Conservation (phyloP, 163 green algal species). For the Chlamydomonas reinhardtii region DNA sequence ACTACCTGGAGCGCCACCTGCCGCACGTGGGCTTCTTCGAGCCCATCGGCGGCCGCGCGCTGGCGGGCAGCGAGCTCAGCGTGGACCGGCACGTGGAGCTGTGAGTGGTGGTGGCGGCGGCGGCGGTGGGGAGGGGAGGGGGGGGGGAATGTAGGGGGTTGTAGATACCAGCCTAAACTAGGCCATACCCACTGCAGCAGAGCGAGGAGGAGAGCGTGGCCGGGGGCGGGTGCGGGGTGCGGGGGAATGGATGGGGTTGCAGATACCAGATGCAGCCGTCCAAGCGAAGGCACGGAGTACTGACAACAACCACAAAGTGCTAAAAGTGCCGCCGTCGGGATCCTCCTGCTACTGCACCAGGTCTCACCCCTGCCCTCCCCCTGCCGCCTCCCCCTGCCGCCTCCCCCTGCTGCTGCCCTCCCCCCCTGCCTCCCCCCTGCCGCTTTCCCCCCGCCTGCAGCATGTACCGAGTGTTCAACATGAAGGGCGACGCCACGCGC, state of each 20-base stretch:
- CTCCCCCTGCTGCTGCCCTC: not conserved
- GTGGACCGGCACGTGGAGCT: constrained; percentile 69
- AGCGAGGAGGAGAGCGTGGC: no score
- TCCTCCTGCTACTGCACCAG: no score
- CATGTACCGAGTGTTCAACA: constrained; percentile 38
- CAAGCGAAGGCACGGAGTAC: no score
- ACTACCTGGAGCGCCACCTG: constrained; percentile 78
- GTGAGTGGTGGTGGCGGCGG: constrained; percentile 37
- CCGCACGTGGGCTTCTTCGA: constrained; percentile 80
- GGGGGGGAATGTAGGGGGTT: not conserved
- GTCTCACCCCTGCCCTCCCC: no score
- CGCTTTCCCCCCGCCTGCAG: not conserved
- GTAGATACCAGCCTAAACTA: no score
- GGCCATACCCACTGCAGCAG: no score
- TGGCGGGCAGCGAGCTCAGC: not conserved
- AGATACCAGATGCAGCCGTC: no score
- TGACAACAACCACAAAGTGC: no score
- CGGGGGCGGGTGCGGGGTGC: no score
- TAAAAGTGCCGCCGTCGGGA: no score
- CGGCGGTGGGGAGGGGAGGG: not conserved
- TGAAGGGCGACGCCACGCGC: constrained; percentile 35
- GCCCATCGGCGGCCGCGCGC: constrained; percentile 65
- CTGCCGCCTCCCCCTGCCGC: not conserved
- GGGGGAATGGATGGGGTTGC: no score
- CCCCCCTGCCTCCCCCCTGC: not conserved